These are phyloP conservation scores for Blastocystis sp. DNA, from an alignment of 352 stramenopile genomes.

Conservation along the genomic window DNA sequence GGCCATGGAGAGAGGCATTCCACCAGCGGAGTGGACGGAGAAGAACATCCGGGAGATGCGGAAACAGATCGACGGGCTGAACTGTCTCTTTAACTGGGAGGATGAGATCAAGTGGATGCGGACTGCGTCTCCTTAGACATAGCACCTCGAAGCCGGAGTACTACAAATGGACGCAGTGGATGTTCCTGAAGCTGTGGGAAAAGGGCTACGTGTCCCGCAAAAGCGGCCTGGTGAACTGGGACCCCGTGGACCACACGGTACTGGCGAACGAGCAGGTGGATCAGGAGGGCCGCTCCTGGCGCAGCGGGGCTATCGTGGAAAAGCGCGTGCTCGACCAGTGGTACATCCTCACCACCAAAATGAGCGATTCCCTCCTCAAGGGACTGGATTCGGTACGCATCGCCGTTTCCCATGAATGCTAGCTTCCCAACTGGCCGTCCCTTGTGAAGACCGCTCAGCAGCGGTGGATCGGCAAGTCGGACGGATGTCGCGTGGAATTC, in stretches of 20 bases:
- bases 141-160: slow-evolving; percentile 60
- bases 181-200: slow-evolving; percentile 95
- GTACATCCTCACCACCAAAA: slow-evolving; percentile 87
- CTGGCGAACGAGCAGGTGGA: slow-evolving; percentile 95
- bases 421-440: slow-evolving; percentile 82
- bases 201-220: slow-evolving; percentile 90
- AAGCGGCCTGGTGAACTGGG: slow-evolving; percentile 97
- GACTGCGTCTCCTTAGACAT: not conserved
- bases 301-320: slow-evolving; percentile 89
- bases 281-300: slow-evolving; percentile 87
- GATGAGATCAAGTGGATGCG: slow-evolving; percentile 92
- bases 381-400: slow-evolving; percentile 9
- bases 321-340: slow-evolving; percentile 90
- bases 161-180: slow-evolving; percentile 93
- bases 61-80: slow-evolving; percentile 89
- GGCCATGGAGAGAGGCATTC: slow-evolving; percentile 92
- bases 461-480: slow-evolving; percentile 76
- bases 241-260: slow-evolving; percentile 94
- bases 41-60: slow-evolving; percentile 95
- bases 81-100: slow-evolving; percentile 95
- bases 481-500: slow-evolving; percentile 76
- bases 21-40: slow-evolving; percentile 88
- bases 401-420: not conserved
- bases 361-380: slow-evolving; percentile 27
- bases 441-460: slow-evolving; percentile 81